Percentiles rank a stretch among this genome's conserved stretches.
phyloP scores from a whole-genome alignment of 2,329 filamentous ascomycete species.

The Colletotrichum costaricense region DNA sequence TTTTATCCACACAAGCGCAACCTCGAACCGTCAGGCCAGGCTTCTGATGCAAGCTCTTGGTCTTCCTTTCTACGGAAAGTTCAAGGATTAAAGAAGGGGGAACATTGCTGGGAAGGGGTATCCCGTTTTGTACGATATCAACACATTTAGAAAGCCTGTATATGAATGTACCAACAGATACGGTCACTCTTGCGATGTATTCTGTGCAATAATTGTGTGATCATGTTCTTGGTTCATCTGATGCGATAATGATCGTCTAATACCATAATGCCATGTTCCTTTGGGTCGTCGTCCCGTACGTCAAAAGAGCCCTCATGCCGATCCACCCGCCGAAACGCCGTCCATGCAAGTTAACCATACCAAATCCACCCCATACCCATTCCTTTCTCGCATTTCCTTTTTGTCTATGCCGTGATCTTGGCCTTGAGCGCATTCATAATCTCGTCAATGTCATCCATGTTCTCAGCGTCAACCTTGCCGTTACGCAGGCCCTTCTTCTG shows the following conservation, averaged over 20 bases:
- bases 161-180: conserved; percentile 35
- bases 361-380: neutral
- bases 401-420: conserved; percentile 42
- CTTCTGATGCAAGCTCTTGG: conserved; percentile 67
- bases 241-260: conserved; percentile 11
- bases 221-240: neutral
- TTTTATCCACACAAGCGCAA: conserved; percentile 85
- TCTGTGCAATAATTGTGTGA: neutral
- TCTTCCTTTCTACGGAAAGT: conserved; percentile 82
- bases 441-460: conserved; percentile 88
- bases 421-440: conserved; percentile 75
- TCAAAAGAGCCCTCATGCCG: conserved; percentile 6
- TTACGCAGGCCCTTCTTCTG: conserved; percentile 65
- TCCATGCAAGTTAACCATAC: conserved; percentile 43
- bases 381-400: conserved; percentile 12
- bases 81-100: conserved; percentile 50
- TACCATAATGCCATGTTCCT: conserved; percentile 6
- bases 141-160: conserved; percentile 31
- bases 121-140: conserved; percentile 31
- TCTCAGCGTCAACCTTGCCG: conserved; percentile 77
- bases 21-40: conserved; percentile 85
- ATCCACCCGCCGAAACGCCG: conserved; percentile 48
- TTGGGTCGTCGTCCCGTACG: conserved; percentile 23
- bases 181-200: conserved; percentile 6
- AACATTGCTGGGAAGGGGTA: neutral